These are phyloP conservation scores for Apiospora pterosperma DNA, from an alignment of 2,329 filamentous ascomycete species.

Conservation along the genomic window DNA sequence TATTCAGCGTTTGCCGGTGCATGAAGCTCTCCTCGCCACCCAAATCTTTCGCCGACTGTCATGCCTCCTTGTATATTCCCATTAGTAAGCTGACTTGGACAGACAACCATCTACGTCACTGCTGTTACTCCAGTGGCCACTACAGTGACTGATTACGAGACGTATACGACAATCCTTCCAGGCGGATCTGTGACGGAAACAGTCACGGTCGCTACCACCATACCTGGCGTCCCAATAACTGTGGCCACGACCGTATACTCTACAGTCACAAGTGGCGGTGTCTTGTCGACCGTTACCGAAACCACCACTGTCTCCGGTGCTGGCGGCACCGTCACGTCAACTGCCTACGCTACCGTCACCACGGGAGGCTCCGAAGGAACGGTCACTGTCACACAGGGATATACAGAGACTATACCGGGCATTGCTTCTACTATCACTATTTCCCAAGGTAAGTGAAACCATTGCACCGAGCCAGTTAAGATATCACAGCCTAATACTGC, in stretches of 20 bases:
- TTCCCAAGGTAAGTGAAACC: no score
- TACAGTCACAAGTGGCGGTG: background rate
- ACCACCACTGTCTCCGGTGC: background rate
- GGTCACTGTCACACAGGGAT: background rate
- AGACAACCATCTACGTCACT: background rate
- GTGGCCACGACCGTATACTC: background rate
- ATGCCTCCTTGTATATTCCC: background rate
- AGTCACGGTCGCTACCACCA: background rate
- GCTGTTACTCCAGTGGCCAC: background rate
- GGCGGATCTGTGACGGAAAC: background rate
- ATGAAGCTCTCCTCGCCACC: background rate
- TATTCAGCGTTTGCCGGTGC: background rate
- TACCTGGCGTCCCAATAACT: background rate
- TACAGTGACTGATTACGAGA: background rate
- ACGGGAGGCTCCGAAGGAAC: background rate
- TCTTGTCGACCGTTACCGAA: background rate
- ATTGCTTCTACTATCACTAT: no score
- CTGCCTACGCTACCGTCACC: background rate
- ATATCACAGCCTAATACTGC: no score
- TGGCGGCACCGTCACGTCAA: background rate
- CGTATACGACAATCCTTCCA: background rate
- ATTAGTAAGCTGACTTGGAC: background rate
- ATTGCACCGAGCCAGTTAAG: no score
- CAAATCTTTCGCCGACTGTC: no score
- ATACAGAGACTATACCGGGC: no score